phyloP scores from a whole-genome alignment of 2,329 filamentous ascomycete genomes.

The Dactylonectria estremocensis region DNA sequence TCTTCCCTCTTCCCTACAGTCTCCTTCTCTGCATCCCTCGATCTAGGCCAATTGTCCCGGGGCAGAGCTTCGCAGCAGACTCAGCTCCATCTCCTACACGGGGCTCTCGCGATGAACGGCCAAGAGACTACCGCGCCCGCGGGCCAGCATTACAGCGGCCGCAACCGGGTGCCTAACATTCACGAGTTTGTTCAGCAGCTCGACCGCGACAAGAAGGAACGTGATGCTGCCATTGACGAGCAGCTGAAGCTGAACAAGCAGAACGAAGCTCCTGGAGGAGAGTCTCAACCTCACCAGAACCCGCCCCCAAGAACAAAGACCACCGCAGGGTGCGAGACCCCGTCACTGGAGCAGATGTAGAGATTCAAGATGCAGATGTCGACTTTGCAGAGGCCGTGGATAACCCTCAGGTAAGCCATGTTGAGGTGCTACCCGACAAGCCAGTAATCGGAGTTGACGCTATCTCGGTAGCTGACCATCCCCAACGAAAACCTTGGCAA shows the following conservation, averaged over 20 bases:
- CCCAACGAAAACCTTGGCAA: constrained; percentile 92
- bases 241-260: constrained; percentile 57
- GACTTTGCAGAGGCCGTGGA: constrained; percentile 78
- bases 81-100: constrained; percentile 19
- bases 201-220: constrained; percentile 82
- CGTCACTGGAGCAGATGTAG: constrained; percentile 87
- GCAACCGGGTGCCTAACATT: constrained; percentile 89
- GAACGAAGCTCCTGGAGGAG: constrained; percentile 48
- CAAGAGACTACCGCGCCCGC: constrained; percentile 60
- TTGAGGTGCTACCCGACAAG: not conserved
- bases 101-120: constrained; percentile 53
- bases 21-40: not conserved
- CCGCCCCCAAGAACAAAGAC: constrained; percentile 57
- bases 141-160: constrained; percentile 83
- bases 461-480: constrained; percentile 75
- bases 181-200: constrained; percentile 85
- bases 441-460: not conserved
- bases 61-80: constrained; percentile 5
- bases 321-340: constrained; percentile 88
- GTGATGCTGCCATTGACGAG: constrained; percentile 80
- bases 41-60: not conserved
- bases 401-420: constrained; percentile 74
- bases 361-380: constrained; percentile 86
- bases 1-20: not conserved
- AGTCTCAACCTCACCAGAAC: constrained; percentile 61